Base-by-base conservation (phyloP, 2,329 filamentous ascomycete species). In the Sordariomycetes sp. region DNA sequence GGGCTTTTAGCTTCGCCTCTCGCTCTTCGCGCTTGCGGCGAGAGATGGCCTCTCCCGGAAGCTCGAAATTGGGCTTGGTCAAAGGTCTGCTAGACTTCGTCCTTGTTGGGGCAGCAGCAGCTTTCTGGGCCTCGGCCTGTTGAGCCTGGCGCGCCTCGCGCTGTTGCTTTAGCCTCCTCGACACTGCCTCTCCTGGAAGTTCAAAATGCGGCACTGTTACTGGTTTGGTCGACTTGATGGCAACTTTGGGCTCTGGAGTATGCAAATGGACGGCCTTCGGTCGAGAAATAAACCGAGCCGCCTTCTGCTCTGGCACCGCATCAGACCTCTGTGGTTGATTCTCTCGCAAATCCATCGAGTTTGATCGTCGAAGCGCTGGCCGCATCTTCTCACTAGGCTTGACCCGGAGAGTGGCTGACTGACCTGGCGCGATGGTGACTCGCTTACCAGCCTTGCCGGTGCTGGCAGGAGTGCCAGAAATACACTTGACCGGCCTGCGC, bases 1-100 rank as follows among this genome's bases (percentile, higher is more conserved):
- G 64, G 4, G 63, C 64, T 40, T 59, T 67, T 28, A 79, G 54
- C 41, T 64, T 68, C 37, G 70, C 61, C 45, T 77, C 67, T 35
- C 66, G 62, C 47, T 74, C 61, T 54, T 79, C 64, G 42, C 68
- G 60, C 56, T 76, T 72, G 19, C 78, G 30, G 10, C 69, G 66
- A 29, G 75, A 68, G 8, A 79, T 64, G 21, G 71, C 72, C 30
- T 81, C 76, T 8, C 77, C 75, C 1, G 75, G 73, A 11, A 82
- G 64, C 52, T 79, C 73, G 47, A 79, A 81, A 0, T 62, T 66
- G 3, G 76, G 53, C 10, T 67, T 53, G 1, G 74, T 80, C 4
- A 60, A 59, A 11, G 64, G 57, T 46, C 73, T 80, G 23, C 53
- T 61, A 15, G 67, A 70, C 46, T 65, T 73, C 32, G 63, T 54